A percentile compares a stretch with the other conserved stretches of the same genome.
These are phyloP conservation scores for Aspergillus brasiliensis DNA, from an alignment of 2,329 filamentous ascomycete species.

Conservation along the genomic window DNA sequence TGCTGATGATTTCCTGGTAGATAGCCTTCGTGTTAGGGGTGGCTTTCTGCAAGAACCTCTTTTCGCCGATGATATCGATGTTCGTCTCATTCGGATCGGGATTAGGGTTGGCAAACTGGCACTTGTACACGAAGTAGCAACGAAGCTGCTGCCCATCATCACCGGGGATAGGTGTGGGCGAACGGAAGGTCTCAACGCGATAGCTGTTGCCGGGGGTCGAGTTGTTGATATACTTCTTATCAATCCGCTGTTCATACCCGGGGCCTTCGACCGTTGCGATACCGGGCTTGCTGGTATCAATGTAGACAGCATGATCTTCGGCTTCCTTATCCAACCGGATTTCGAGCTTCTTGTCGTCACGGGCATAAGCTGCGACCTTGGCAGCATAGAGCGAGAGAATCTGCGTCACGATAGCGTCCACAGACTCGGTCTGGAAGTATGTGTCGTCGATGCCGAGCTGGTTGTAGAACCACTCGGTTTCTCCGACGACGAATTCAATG, in stretches of 20 bases:
- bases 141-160: constrained; percentile 79
- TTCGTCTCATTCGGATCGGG: constrained; percentile 78
- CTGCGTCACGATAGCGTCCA: constrained; percentile 85
- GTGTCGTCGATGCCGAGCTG: constrained; percentile 97
- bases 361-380: constrained; percentile 89
- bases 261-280: constrained; percentile 75
- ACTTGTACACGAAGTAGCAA: constrained; percentile 99
- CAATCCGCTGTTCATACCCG: constrained; percentile 90
- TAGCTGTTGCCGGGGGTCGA: constrained; percentile 72
- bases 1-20: constrained; percentile 89
- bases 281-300: constrained; percentile 93
- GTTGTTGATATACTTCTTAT: constrained; percentile 91
- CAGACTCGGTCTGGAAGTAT: constrained; percentile 90
- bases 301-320: constrained; percentile 93
- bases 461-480: constrained; percentile 96
- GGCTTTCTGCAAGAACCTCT: constrained; percentile 92
- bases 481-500: constrained; percentile 74
- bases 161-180: constrained; percentile 74
- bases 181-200: constrained; percentile 96
- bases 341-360: constrained; percentile 90
- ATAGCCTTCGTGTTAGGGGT: constrained; percentile 94
- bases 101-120: constrained; percentile 77
- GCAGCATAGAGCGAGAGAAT: constrained; percentile 96
- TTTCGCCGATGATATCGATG: constrained; percentile 88
- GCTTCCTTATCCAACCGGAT: constrained; percentile 96